Evolutionary conservation across 208 protist genomes (phyloP).

Genomic region (Plasmodiophora brassicae): DNA sequence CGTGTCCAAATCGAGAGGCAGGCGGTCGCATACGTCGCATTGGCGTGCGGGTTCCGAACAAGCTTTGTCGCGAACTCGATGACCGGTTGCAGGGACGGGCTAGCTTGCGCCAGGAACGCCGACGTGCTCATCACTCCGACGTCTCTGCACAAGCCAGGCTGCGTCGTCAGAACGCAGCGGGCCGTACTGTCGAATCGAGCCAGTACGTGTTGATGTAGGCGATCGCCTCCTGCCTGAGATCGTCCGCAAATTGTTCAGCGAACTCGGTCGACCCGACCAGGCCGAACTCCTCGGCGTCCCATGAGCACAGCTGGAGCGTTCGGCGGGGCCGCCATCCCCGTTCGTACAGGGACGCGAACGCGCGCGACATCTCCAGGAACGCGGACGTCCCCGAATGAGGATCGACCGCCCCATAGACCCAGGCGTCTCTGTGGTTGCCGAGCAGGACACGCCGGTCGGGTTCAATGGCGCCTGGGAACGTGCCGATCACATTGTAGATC

Average conservation of each 20-base stretch:
- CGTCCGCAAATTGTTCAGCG: not conserved
- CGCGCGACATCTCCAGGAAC: constrained; percentile 34
- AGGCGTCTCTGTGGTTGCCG: constrained; percentile 52
- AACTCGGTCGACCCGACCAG: constrained; percentile 41
- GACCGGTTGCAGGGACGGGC: not conserved
- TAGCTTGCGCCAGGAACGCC: not conserved
- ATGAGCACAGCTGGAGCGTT: constrained; percentile 32
- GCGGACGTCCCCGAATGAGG: constrained; percentile 32
- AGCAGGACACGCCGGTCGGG: constrained; percentile 36
- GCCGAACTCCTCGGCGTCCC: constrained; percentile 48
- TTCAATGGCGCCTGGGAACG: not conserved
- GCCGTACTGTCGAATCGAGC: too few relatives aligned
- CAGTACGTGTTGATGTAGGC: constrained; percentile 5
- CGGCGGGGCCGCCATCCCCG: constrained; percentile 23
- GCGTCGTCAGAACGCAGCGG: too few relatives aligned
- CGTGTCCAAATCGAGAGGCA: too few relatives aligned
- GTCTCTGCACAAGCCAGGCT: too few relatives aligned
- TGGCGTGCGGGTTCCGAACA: not conserved
- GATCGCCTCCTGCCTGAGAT: not conserved
- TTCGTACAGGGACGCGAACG: not conserved
- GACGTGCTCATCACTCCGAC: too few relatives aligned
- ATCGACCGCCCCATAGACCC: constrained; percentile 49
- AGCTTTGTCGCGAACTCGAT: not conserved
- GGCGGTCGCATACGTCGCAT: too few relatives aligned
- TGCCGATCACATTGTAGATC: constrained; percentile 14